Conservation (phyloP, 495 filamentous ascomycete genomes). For the Penicillium samsonianum region DNA sequence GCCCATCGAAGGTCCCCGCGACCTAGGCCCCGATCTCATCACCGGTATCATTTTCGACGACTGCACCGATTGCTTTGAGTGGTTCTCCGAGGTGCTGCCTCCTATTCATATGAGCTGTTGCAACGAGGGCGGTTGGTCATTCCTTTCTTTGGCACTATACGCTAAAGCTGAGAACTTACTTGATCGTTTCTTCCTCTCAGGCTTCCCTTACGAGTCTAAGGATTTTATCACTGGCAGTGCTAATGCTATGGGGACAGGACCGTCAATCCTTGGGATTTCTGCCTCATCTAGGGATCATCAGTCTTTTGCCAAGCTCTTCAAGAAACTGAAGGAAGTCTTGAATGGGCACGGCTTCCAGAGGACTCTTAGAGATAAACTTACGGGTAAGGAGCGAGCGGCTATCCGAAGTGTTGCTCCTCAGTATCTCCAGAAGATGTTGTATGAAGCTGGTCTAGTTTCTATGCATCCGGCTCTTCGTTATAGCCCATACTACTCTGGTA, state of each 20-base stretch:
- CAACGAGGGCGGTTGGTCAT: conserved; percentile 5
- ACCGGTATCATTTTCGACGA: conserved; percentile 13
- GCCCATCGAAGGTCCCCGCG: not conserved
- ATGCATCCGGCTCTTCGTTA: not conserved
- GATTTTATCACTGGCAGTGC: not conserved
- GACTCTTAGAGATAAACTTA: not conserved
- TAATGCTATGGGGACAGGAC: not conserved
- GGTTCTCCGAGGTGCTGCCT: conserved; percentile 1
- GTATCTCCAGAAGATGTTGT: not conserved
- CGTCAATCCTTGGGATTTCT: not conserved
- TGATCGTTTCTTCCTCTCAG: not conserved
- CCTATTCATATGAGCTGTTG: not conserved
- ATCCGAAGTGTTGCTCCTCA: conserved; percentile 3
- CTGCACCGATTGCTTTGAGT: conserved; percentile 12
- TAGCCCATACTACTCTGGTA: not conserved
- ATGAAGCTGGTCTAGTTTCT: not conserved
- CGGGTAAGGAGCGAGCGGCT: not conserved
- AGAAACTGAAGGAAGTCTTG: not conserved
- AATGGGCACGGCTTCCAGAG: not conserved
- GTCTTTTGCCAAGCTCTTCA: not conserved
- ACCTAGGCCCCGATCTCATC: conserved; percentile 6
- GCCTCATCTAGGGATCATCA: not conserved
- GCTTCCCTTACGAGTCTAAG: not conserved
- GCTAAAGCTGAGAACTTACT: not conserved
- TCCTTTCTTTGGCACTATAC: not conserved